Evolutionary conservation across 2,329 filamentous ascomycete species (phyloP).

Genomic region (Fusarium pilosicola): DNA sequence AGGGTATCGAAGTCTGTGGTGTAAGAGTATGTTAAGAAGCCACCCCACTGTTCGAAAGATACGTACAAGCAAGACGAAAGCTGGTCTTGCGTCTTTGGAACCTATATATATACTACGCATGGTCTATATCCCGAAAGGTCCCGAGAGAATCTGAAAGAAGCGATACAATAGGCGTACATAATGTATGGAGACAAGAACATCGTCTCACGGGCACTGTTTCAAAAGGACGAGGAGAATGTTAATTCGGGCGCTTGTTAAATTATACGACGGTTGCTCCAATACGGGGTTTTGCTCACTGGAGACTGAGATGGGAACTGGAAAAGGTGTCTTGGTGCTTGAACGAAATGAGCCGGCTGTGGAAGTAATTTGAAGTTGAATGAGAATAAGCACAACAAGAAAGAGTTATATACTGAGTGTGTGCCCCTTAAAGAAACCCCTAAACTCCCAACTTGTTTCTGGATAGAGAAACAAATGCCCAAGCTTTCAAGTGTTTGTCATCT

Average conservation of each 20-base stretch:
- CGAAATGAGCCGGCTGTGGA: not conserved
- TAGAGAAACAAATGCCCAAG: slow-evolving; percentile 28
- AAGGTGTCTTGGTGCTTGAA: not conserved
- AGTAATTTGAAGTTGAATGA: slow-evolving; percentile 1
- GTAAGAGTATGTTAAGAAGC: slow-evolving; percentile 69
- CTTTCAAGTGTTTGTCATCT: slow-evolving; percentile 10
- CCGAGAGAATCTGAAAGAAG: slow-evolving; percentile 2
- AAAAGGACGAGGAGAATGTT: not conserved
- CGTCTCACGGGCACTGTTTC: slow-evolving; percentile 20
- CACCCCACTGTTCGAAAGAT: not conserved
- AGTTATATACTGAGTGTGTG: slow-evolving; percentile 18
- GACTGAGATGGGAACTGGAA: not conserved
- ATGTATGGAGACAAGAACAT: slow-evolving; percentile 23
- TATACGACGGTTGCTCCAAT: not conserved
- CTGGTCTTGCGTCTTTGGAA: slow-evolving; percentile 41
- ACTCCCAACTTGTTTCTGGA: slow-evolving; percentile 31
- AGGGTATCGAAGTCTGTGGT: slow-evolving; percentile 79
- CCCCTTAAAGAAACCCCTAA: slow-evolving; percentile 26
- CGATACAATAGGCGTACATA: slow-evolving; percentile 17
- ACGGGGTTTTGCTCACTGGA: not conserved
- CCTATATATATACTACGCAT: slow-evolving; percentile 25
- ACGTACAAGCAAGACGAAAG: slow-evolving; percentile 33
- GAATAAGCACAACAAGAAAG: slow-evolving; percentile 21
- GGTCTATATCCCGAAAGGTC: slow-evolving; percentile 23
- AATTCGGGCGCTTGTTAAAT: not conserved